Evolutionary conservation across 495 filamentous ascomycete genomes (phyloP).

Genomic region (Penicillium paxilli): DNA sequence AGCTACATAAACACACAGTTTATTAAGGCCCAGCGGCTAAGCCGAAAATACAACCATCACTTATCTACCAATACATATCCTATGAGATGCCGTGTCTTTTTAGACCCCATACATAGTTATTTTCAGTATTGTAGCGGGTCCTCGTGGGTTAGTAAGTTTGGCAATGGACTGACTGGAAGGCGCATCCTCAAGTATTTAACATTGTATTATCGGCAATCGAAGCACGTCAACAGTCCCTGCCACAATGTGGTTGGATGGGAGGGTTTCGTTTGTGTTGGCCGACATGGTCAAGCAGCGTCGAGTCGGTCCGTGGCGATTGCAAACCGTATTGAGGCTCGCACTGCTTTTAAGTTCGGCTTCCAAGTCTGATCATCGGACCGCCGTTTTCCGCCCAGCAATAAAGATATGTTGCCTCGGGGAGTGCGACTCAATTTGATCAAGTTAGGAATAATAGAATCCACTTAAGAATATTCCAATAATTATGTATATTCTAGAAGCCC

Average conservation of each 20-base stretch:
- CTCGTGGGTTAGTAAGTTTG: slow-evolving; percentile 26
- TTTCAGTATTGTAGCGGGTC: slow-evolving; percentile 23
- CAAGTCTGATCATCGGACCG: slow-evolving; percentile 28
- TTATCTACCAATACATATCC: slow-evolving; percentile 25
- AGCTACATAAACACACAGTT: slow-evolving; percentile 27
- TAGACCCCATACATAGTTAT: slow-evolving; percentile 16
- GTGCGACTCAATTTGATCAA: background rate
- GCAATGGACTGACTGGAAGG: background rate
- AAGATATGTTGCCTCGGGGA: slow-evolving; percentile 33
- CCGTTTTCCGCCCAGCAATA: slow-evolving; percentile 29
- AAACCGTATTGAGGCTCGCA: slow-evolving; percentile 33
- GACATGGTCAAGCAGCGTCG: slow-evolving; percentile 19
- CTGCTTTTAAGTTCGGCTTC: slow-evolving; percentile 33
- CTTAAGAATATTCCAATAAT: background rate
- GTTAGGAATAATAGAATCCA: background rate
- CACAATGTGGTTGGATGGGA: slow-evolving; percentile 14
- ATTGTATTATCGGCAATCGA: background rate
- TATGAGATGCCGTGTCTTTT: slow-evolving; percentile 22
- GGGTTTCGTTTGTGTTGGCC: slow-evolving; percentile 11
- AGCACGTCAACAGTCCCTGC: slow-evolving; percentile 14
- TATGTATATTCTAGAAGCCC: background rate
- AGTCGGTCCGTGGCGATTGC: slow-evolving; percentile 36
- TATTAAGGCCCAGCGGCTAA: slow-evolving; percentile 32
- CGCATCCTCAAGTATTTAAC: background rate
- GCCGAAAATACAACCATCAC: slow-evolving; percentile 31